A percentile compares a stretch with the other conserved stretches of the same genome.
Evolutionary conservation across 2,329 filamentous ascomycete species (phyloP).

Genomic region (Penicillium sp.): DNA sequence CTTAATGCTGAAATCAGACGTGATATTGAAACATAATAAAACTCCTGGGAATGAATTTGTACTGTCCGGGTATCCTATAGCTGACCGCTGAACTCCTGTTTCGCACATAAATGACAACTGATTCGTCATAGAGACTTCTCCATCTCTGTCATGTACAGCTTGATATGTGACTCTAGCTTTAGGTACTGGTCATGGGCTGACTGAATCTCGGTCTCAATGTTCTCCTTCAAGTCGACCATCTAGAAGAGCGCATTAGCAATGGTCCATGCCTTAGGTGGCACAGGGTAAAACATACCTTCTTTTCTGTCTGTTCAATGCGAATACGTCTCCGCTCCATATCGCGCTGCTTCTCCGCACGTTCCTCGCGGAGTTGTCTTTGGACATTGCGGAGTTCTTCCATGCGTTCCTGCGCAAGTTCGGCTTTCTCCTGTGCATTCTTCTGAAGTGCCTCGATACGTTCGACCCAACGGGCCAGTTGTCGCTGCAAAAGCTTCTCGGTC

Average conservation of each 20-base stretch:
- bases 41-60: conserved; percentile 25
- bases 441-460: conserved; percentile 82
- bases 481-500: conserved; percentile 75
- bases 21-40: conserved; percentile 20
- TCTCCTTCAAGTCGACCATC: conserved; percentile 98
- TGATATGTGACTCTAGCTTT: conserved; percentile 96
- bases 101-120: conserved; percentile 26
- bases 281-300: conserved; percentile 66
- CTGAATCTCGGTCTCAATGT: conserved; percentile 92
- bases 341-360: conserved; percentile 79
- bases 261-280: neutral
- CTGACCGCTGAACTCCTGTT: conserved; percentile 36
- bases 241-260: conserved; percentile 39
- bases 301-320: conserved; percentile 97
- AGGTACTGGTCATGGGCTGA: conserved; percentile 89
- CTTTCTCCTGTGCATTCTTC: conserved; percentile 76
- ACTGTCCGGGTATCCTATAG: conserved; percentile 40
- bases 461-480: conserved; percentile 80
- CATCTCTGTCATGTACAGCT: conserved; percentile 98
- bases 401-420: conserved; percentile 73
- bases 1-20: conserved; percentile 5
- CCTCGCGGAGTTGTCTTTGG: conserved; percentile 77
- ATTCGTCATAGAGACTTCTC: conserved; percentile 70
- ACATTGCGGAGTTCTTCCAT: conserved; percentile 85
- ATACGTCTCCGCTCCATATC: conserved; percentile 91